Percentiles rank a stretch among this genome's conserved stretches.
Evolutionary conservation across 2,329 filamentous ascomycete genomes (phyloP).

Genomic region (Madurella mycetomatis): DNA sequence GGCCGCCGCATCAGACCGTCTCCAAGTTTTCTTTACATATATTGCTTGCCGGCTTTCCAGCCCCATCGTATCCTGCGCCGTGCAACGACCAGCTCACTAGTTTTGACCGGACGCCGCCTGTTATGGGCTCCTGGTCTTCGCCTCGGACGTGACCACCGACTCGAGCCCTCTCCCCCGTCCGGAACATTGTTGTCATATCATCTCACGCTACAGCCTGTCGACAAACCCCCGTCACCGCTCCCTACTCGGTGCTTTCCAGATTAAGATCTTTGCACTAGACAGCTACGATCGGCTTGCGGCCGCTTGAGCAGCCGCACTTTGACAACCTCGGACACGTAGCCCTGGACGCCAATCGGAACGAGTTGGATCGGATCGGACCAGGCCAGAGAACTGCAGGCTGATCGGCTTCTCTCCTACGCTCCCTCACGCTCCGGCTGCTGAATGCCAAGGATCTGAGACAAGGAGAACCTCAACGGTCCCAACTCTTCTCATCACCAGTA

Average conservation of each 20-base stretch:
- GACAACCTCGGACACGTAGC: too few relatives aligned
- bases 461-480: not conserved
- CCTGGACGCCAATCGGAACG: too few relatives aligned
- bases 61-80: constrained; percentile 1
- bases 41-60: not conserved
- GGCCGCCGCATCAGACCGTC: not conserved
- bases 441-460: not conserved
- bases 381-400: not conserved
- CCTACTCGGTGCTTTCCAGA: not conserved
- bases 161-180: not conserved
- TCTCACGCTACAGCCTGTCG: not conserved
- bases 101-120: constrained; percentile 3
- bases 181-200: not conserved
- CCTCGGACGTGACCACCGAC: constrained; percentile 2
- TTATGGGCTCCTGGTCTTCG: constrained; percentile 6
- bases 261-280: too few relatives aligned
- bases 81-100: constrained; percentile 9
- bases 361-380: not conserved
- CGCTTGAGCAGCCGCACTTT: too few relatives aligned
- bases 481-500: not conserved
- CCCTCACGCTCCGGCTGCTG: not conserved
- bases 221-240: not conserved
- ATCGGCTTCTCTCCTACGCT: not conserved
- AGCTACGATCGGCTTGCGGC: not conserved
- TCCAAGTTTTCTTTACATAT: not conserved